Evolutionary conservation across 805 yeast species (phyloP), one percentile per base, ranked within the genome.

Genomic region (Myxozyma udenii): DNA sequence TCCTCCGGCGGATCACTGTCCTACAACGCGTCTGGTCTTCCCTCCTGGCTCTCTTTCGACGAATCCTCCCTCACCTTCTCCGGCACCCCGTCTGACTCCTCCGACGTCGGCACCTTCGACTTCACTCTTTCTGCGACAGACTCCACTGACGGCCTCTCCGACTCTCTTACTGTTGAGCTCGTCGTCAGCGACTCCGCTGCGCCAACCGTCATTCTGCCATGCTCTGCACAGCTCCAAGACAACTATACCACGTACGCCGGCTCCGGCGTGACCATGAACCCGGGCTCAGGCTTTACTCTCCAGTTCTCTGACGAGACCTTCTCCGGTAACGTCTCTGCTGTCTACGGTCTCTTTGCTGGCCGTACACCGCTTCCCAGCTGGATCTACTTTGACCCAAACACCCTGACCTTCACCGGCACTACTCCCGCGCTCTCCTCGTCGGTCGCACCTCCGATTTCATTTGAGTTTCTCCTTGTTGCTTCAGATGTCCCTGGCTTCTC

Each of bases 301-400:
- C 68, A 79, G 25, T 88, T 93, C 63, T 79, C 81, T 40, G 64
- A 71, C 21, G 72, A 77, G 50, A 78, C 85, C 6, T 93, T 90
- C 65, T 70, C 71, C 41, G 76, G 83, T 2, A 69, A 73, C 25
- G 78, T 85, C 28, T 74, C 77, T 16, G 82, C 83, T 6, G 87
- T 85, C 70, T 85, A 87, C 64, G 96, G 96, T 19, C 78, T 85
- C 57, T 80, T 90, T n/a, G 70, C 75, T 12, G 88, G 87, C 66
- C 79, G 90, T 65, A 78, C 95, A 1, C 91, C 98, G 2, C 74
- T 93, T 50, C 98, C 98, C 35, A 84, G 80, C 64, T 93, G 98
- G 98, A 72, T 88, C 46, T 68, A 71, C 48, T 93, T 91, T 65
- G 83, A 88, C 63, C 61, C 74, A 1, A 62, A 77, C 3, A 71